These are phyloP conservation scores for Claviceps cyperi DNA, from an alignment of 2,329 filamentous ascomycete species.

Conservation along the genomic window DNA sequence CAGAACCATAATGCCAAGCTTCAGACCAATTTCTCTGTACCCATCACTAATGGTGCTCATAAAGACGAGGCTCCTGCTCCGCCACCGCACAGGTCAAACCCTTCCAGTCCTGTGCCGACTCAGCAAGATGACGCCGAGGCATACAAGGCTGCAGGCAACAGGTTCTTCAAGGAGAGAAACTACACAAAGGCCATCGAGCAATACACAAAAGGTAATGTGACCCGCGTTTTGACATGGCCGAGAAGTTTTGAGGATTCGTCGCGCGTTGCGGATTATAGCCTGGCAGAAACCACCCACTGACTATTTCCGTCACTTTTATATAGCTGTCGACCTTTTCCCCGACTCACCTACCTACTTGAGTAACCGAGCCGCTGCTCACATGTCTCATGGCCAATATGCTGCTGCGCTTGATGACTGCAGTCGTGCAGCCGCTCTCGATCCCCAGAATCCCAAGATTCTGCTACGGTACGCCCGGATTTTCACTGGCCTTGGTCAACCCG, in stretches of 20 bases:
- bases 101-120: slow-evolving; percentile 40
- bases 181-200: slow-evolving; percentile 79
- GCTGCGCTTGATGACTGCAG: slow-evolving; percentile 79
- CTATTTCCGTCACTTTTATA: not conserved
- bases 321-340: slow-evolving; percentile 79
- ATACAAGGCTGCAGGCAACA: slow-evolving; percentile 88
- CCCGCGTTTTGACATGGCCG: not conserved
- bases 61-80: slow-evolving; percentile 43
- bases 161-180: slow-evolving; percentile 90
- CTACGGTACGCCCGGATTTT: slow-evolving; percentile 81
- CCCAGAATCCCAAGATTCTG: slow-evolving; percentile 74
- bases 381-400: slow-evolving; percentile 67
- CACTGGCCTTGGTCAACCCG: slow-evolving; percentile 70
- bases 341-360: slow-evolving; percentile 79
- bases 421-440: slow-evolving; percentile 67
- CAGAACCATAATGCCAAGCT: slow-evolving; percentile 18
- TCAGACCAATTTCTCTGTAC: slow-evolving; percentile 34
- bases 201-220: slow-evolving; percentile 72
- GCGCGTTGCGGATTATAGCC: not conserved
- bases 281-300: not conserved
- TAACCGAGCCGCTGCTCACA: slow-evolving; percentile 89
- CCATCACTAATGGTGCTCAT: slow-evolving; percentile 33
- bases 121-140: slow-evolving; percentile 66
- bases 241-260: not conserved
- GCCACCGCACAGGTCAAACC: slow-evolving; percentile 56